Base-by-base conservation (phyloP, 108 stramenopile species). In the Nitzschia palea region DNA sequence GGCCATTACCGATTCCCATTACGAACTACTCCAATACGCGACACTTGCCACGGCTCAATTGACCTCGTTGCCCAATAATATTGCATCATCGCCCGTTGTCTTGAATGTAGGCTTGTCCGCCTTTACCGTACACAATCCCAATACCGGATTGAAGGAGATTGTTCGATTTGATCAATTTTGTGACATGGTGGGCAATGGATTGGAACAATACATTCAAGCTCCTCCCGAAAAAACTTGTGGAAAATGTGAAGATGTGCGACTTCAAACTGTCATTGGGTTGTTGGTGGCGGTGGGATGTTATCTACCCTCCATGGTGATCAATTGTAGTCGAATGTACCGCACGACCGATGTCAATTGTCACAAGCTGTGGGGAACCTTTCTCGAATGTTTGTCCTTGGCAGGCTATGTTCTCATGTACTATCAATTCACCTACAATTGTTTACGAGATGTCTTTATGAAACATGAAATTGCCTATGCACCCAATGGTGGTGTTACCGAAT, bases 101-200 rank as follows among this genome's bases (percentile, higher is more conserved):
- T 22, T 68, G 29, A 20, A 58, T 56, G 36, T 68, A 0, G 67
- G 67, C 0, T 45, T 68, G 14, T 12, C 26, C 2, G 67, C 67
- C 14, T 25, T 54, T 8, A 12, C 36, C 22, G 26, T 68, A 6
- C 18, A 40, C 47, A 58, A 68, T 57, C 56, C 55, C 15, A 58
- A 56, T 37, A 54, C 52, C 3, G 25, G 25, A 9, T 18, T 40
- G 15, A 18, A 28, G 31, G 44, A 20, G 5, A 27, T 58, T 9
- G 33, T 68, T 20, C 44, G 37, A 18, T 68, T 44, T 47, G 67
- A 68, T 58, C 28, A 54, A 57, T 68, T 68, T 37, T 68, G 67
- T 48, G 48, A 15, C 27, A 56, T 37, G 22, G 28, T 32, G 12
- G 65, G 33, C 12, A 25, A 30, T 1, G 47, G 47, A 0, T 18